These are phyloP conservation scores for Xylaria sp. DNA, from an alignment of 2,329 filamentous ascomycete genomes.

Conservation along the genomic window DNA sequence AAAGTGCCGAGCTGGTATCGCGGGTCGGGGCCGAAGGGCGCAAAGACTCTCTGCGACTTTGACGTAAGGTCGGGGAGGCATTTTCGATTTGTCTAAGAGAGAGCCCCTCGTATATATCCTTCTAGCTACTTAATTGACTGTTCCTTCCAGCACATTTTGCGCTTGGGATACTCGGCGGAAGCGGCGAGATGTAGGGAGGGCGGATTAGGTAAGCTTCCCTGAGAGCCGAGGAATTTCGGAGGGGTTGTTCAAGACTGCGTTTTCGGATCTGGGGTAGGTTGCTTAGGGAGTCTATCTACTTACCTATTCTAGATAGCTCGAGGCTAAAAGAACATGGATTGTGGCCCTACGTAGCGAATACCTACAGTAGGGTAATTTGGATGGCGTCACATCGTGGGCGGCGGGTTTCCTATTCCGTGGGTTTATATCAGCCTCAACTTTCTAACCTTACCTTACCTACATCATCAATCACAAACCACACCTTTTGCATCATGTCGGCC, in stretches of 20 bases:
- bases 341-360: neutral
- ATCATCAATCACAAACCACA: slow-evolving; percentile 7
- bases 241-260: slow-evolving; percentile 4
- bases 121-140: neutral
- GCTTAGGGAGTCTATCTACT: neutral
- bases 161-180: neutral
- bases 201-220: slow-evolving; percentile 13
- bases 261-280: slow-evolving; percentile 11
- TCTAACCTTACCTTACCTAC: neutral
- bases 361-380: neutral
- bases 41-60: slow-evolving; percentile 32
- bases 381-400: slow-evolving; percentile 23
- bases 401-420: slow-evolving; percentile 8
- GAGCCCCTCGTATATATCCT: neutral
- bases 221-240: slow-evolving; percentile 7
- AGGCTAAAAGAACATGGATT: neutral
- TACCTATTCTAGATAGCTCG: slow-evolving; percentile 8
- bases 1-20: slow-evolving; percentile 25
- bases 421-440: slow-evolving; percentile 6
- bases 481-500: slow-evolving; percentile 45
- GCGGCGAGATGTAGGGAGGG: neutral
- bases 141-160: neutral
- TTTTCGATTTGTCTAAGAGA: slow-evolving; percentile 21
- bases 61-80: slow-evolving; percentile 45
- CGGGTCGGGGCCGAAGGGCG: neutral